These are phyloP conservation scores for Musa troglodytarum DNA, from an alignment of 176 grass and related monocot species.

Conservation along the genomic window DNA sequence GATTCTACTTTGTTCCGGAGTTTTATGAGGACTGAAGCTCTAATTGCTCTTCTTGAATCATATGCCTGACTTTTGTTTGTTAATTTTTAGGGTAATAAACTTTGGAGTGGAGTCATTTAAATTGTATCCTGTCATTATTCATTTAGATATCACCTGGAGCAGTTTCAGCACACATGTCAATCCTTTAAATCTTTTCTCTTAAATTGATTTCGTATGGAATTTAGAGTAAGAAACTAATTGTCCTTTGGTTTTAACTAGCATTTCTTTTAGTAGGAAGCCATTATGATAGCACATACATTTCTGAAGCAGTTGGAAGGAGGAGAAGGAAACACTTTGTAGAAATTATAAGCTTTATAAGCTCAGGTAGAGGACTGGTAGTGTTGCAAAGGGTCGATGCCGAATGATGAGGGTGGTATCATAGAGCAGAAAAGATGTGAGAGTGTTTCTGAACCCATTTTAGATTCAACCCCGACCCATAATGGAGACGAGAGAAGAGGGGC, in stretches of 20 bases:
- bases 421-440: constrained; percentile 1
- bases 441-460: constrained; percentile 1
- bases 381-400: constrained; percentile 13
- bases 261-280: not conserved
- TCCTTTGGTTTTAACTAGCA: not conserved
- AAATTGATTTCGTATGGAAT: not conserved
- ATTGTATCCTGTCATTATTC: no score
- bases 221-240: not conserved
- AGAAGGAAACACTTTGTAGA: not conserved
- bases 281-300: not conserved
- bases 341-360: not conserved
- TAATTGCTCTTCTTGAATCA: not conserved
- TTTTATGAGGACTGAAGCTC: not conserved
- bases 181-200: not conserved
- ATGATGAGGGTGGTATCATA: constrained; percentile 4
- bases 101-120: no score
- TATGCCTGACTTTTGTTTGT: no score
- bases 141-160: no score
- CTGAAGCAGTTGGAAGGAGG: not conserved
- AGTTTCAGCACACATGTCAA: not conserved
- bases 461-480: constrained; percentile 4
- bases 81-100: no score
- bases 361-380: not conserved
- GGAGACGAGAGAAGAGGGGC: constrained; percentile 19
- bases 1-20: not conserved